Evolutionary conservation across 164 flowering plant species (phyloP).

Genomic region (Amborella trichopoda): DNA sequence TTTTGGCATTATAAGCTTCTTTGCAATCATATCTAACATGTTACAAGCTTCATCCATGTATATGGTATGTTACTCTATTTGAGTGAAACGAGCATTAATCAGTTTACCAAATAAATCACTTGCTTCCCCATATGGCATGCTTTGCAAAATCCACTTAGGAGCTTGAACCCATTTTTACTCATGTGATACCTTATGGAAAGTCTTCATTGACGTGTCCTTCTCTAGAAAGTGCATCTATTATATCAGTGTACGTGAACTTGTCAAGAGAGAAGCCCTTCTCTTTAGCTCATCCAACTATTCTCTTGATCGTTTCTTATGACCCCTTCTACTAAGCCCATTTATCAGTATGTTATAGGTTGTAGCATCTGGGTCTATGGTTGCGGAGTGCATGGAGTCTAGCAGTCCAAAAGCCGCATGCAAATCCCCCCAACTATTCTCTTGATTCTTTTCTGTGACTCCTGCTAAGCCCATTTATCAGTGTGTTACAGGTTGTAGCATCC

Average conservation of each 20-base stretch:
- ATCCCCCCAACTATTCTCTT: slow-evolving; percentile 25
- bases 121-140: slow-evolving; percentile 32
- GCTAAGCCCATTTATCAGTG: slow-evolving; percentile 25
- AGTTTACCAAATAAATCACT: slow-evolving; percentile 21
- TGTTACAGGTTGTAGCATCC: slow-evolving; percentile 32
- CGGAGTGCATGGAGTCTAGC: slow-evolving; percentile 26
- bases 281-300: too few relatives aligned
- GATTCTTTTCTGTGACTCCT: slow-evolving; percentile 30
- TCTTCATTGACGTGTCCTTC: slow-evolving; percentile 31
- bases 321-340: too few relatives aligned
- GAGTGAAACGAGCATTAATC: slow-evolving; percentile 28
- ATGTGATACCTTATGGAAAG: slow-evolving; percentile 31
- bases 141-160: slow-evolving; percentile 37
- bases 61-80: slow-evolving; percentile 38
- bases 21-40: slow-evolving; percentile 27
- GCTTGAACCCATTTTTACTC: slow-evolving; percentile 23
- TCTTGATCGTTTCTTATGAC: too few relatives aligned
- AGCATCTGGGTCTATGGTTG: too few relatives aligned
- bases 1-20: slow-evolving; percentile 28
- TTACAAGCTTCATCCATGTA: slow-evolving; percentile 23
- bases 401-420: slow-evolving; percentile 23
- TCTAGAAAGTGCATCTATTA: slow-evolving; percentile 18
- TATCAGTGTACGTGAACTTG: too few relatives aligned
- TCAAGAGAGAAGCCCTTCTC: too few relatives aligned
- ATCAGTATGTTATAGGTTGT: too few relatives aligned